Evolutionary conservation across 768 basidiomycete species (phyloP), one percentile per base, ranked within the genome.

Genomic region (Russula sp.): DNA sequence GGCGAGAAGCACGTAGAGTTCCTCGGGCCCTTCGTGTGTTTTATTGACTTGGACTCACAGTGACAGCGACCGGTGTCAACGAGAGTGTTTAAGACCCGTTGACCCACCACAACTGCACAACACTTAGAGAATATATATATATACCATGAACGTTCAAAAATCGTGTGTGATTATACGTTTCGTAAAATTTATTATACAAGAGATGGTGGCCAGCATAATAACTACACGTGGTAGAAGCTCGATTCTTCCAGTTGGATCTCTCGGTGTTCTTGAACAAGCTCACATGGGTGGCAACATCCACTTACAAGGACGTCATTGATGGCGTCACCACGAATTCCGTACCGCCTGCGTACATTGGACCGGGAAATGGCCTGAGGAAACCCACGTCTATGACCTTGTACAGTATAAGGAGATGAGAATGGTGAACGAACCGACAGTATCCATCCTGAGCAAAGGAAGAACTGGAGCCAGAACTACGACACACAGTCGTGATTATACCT

Each of bases 211-310:
- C 34, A 34, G 9, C 8, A 40, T 42, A 56, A 28, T 26, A 20
- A 49, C 22, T 49, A 32, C 34, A 38, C 11, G 10, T 18, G 3
- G 36, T 28, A 24, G 36, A 52, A 60, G 50, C 24, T 30, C 24
- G 36, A n/a, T 20, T 60, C 59, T 30, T 60, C 59, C 26, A 52
- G 26, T 52, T 38, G 36, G 4, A 60, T 52, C 26, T 52, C 59
- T 38, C 59, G 49, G 26, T 60, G 49, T 42, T 60, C 38, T 42
- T 60, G 59, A 40, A 60, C 59, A 14, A 60, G 50, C 50, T 40
- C 36, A 42, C 59, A 51, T 8, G 59, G 28, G 4, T 18, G 11
- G 50, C 49, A 60, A 6, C 16, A 52, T 51, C 20, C 49, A 13
- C 50, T 60, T 9, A 32, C 1, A 49, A 49, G 13, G 32, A 58